These are phyloP conservation scores for Dionaea muscipula DNA, from an alignment of 179 eudicot species.

Conservation along the genomic window DNA sequence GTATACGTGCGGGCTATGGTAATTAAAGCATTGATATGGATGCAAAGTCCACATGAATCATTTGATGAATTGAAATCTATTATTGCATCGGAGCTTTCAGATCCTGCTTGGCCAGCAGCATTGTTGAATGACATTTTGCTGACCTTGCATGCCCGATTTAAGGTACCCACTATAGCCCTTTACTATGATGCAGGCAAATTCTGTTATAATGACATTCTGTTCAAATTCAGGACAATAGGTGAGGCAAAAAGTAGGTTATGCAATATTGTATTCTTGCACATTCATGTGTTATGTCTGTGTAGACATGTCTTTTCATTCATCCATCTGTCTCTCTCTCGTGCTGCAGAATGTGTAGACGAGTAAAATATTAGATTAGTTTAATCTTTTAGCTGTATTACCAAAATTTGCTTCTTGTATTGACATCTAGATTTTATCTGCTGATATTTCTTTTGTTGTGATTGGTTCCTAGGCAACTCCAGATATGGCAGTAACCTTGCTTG, in stretches of 20 bases:
- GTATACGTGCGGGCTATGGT: constrained; percentile 98
- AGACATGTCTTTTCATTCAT: no score
- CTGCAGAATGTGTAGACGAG: background rate
- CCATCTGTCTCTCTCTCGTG: background rate
- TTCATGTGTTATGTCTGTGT: no score
- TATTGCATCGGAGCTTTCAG: constrained; percentile 93
- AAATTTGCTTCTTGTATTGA: no score
- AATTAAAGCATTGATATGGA: constrained; percentile 94
- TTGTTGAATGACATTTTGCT: constrained; percentile 87
- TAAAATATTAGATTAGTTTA: background rate
- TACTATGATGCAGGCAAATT: no score
- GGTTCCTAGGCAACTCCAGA: constrained; percentile 78
- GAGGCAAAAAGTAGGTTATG: no score
- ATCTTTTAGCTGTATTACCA: no score
- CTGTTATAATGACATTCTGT: no score
- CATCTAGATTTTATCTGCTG: background rate
- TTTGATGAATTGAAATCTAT: constrained; percentile 89
- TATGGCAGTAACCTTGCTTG: constrained; percentile 97
- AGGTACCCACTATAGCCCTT: constrained; percentile 33
- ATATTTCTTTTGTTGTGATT: background rate
- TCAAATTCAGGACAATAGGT: no score
- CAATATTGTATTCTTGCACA: no score
- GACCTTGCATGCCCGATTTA: constrained; percentile 97
- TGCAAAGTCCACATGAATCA: constrained; percentile 95
- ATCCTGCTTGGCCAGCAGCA: constrained; percentile 98